phyloP scores from a whole-genome alignment of 139 green algal species.

The Chlorella vulgaris region DNA sequence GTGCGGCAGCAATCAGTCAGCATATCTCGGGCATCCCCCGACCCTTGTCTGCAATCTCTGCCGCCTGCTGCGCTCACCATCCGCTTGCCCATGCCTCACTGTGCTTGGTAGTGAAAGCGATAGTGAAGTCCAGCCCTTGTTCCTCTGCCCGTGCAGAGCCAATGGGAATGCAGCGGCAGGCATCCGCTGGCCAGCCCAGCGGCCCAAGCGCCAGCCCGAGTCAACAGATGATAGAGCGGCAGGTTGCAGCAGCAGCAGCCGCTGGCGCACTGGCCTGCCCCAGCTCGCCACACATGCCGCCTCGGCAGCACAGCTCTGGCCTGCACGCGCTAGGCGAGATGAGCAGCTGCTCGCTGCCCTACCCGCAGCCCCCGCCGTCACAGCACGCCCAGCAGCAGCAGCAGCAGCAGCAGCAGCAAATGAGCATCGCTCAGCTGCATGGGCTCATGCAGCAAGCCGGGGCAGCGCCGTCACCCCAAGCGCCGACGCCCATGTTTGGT shows the following conservation, averaged over 20 bases:
- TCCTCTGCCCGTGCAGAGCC: slow-evolving; percentile 16
- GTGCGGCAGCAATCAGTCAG: not conserved
- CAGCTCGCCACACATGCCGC: not conserved
- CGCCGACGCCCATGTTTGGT: not conserved
- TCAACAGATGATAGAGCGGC: not conserved
- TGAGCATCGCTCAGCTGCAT: not conserved
- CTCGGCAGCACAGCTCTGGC: not conserved
- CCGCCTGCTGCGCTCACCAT: too few species aligned
- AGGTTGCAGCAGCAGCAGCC: slow-evolving; percentile 12
- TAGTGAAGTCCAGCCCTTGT: too few species aligned
- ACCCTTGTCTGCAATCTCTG: too few species aligned
- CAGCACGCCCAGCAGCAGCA: not conserved
- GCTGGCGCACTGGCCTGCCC: not conserved
- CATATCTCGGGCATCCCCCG: too few species aligned
- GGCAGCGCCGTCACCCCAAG: not conserved
- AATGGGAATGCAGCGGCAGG: not conserved
- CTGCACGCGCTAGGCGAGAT: not conserved
- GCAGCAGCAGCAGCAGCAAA: not conserved
- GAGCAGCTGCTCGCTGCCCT: not conserved
- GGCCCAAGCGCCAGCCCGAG: not conserved
- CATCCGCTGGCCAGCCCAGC: not conserved
- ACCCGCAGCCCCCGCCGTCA: not conserved
- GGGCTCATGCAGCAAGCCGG: not conserved
- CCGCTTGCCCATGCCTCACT: not conserved
- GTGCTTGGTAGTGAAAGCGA: too few species aligned